Base-by-base conservation (phyloP, 441 rosid species). In the Euphorbia schlechtendalii region DNA sequence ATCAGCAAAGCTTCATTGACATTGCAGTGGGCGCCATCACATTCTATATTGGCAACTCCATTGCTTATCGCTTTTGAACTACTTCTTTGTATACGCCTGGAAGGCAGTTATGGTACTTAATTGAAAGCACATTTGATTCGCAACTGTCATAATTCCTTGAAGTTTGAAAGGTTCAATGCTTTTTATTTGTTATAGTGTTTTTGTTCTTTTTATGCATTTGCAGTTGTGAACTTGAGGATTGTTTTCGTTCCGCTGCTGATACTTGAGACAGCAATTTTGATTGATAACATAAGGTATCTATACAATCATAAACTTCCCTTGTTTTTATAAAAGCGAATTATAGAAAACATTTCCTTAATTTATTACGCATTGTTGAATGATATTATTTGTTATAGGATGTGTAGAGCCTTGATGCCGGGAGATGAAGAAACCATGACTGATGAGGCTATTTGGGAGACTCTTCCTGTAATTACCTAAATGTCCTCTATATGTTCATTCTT, bases 391-490 rank as follows among this genome's bases (percentile, higher is more conserved):
- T 74, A 65, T 75, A 91, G 98, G 84, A 89, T 86, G 92, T 92
- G 96, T 66, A 81, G 90, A 82, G 86, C 93, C 69, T 88, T 89
- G 63, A 85, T 92, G 96, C 93, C 90, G n/a, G 96, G 96, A 69
- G 98, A 92, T 74, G 98, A 92, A 59, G 98, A 89, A 80, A 92
- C 81, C 80, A 80, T 86, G 78, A 83, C 80, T 38, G 96, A 90
- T 73, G 99, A 93, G 81, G 90, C 97, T 71, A 83, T 90, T 84
- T 93, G 96, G 99, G 97, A 93, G 78, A 89, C 97, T 18, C 88
- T 93, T 64, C 96, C 97, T 71, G 99, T 90, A 80, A 90, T 95
- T 85, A 68, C 2, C 3, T 32, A 32, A 32, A 32, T 32, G 4
- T 32, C 34, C 34, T 32, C 34, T 32, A 32, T 6, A 32, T n/a